Evolutionary conservation across 305 asterid genomes (phyloP).

Genomic region (Fraxinus velutina): DNA sequence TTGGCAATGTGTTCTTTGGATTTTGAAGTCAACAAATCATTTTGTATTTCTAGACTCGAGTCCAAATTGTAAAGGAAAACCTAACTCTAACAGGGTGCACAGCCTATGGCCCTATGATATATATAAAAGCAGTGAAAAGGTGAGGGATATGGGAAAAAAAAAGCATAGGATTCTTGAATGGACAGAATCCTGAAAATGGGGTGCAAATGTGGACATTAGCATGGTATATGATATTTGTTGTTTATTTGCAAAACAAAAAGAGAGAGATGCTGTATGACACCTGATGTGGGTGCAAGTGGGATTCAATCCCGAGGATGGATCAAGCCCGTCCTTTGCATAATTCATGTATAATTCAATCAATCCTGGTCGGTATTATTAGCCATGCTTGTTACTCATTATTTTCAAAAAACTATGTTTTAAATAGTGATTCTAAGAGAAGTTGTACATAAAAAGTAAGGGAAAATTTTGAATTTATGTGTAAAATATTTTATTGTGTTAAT

Average conservation of each 20-base stretch:
- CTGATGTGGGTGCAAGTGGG: conserved; percentile 39
- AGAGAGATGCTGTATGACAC: conserved; percentile 46
- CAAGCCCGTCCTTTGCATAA: background rate
- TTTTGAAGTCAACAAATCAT: too few species aligned
- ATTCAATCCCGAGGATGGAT: conserved; percentile 49
- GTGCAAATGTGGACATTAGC: conserved; percentile 31
- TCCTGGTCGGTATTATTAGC: background rate
- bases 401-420: too few species aligned
- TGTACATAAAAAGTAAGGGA: too few species aligned
- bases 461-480: too few species aligned
- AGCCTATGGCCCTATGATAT: background rate
- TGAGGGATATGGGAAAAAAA: background rate
- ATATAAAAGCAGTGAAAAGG: background rate
- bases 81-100: background rate
- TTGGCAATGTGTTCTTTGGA: too few species aligned
- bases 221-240: conserved; percentile 25
- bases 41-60: too few species aligned
- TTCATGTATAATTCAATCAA: background rate
- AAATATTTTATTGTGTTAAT: too few species aligned
- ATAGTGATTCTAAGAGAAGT: too few species aligned
- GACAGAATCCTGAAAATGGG: conserved; percentile 15
- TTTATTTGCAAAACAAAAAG: conserved; percentile 31
- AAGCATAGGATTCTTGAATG: conserved; percentile 41
- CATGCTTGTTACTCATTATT: too few species aligned
- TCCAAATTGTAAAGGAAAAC: too few species aligned